Evolutionary conservation across 495 filamentous ascomycete genomes (phyloP), one percentile per base, ranked within the genome.

Genomic region (Podospora bellae-mahoneyi): DNA sequence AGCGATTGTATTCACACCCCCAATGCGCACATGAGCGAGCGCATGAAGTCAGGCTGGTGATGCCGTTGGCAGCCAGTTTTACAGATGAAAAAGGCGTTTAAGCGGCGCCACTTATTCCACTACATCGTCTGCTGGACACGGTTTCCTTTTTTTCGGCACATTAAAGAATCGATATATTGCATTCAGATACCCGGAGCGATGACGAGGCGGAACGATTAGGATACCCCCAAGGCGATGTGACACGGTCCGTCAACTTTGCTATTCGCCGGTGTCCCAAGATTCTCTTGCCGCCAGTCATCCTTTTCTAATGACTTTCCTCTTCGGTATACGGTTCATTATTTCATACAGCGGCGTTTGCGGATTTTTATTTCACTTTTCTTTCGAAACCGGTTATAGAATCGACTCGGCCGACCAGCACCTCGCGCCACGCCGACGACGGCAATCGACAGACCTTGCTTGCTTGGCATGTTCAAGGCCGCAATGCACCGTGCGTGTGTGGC

Each of bases 111-210:
- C 64, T 48, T 72, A 68, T 70, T 69, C 53, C 67, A 65, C 59
- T 68, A 69, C 73, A 76, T 76, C 56, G 32, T 67, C 64, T 59
- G 39, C 67, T 26, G 63, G 65, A 61, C 58, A 48, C 68, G 67
- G 62, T 68, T 68, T 72, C 68, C 62, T 66, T 71, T 71, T 70
- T 74, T 65, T 66, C 39, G 66, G 71, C 59, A 70, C 70, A 71
- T 69, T 65, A 70, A 75, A 76, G 67, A 70, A 71, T 72, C 71
- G 74, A 77, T 75, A 77, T 66, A 69, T 77, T 77, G 77, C 77
- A 78, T 80, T 79, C 74, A 75, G 78, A 81, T 79, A 82, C 77
- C 75, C 72, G 67, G 66, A 70, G 60, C 34, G 64, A 18, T 32
- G 54, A 60, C 64, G 34, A 28, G 44, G 56, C 10, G 15, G 44